Base-by-base conservation (phyloP, 78 protist genomes). In the Polysphondylium violaceum region DNA sequence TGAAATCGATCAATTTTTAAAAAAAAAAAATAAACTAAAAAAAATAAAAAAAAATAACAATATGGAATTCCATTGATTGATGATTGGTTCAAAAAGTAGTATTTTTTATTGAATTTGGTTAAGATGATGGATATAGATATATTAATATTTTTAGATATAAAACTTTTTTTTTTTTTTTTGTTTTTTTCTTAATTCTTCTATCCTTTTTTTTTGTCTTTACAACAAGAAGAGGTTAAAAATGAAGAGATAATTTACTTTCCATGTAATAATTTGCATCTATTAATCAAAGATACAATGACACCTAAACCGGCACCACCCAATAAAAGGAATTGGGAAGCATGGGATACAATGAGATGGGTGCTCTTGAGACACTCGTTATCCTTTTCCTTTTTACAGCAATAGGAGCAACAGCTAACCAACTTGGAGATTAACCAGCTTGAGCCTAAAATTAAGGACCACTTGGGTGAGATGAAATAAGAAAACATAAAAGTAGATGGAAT, bases 401-500 rank as follows among this genome's bases (percentile, higher is more conserved):
- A 55, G 17, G 41, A 29, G 17, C 91, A 83, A n/a, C 76, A 69
- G 29, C 11, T n/a, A 7, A 44, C 5, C 50, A 83, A 23, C 59
- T 67, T 83, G 17, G 79, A 58, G 9, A 58, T 0, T n/a, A 83
- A 31, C 79, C 79, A 83, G 33, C 72, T 27, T 11, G 27, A 23
- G 29, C 91, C 91, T 0, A 83, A 16, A 21, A 51, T 3, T 7
- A 71, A 23, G 2, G 91, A 58, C n/a, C 29, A 40, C 23, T 83
- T 83, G 53, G 91, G 91, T 55, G 78, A 83, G 3, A 59, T 41
- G 5, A 69, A 83, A 23, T 67, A 47, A 2, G 91, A 83, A 23
- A 69, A 83, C 47, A 83, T 27, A 58, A 21, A 83, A 9, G 75
- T 51, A 16, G 73, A 31, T 29, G 72, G 63, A 21, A 83, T 44